A percentile compares a stretch with the other conserved stretches of the same genome.
Conservation (phyloP, 2,329 filamentous ascomycete genomes). For the Scedosporium apiospermum region DNA sequence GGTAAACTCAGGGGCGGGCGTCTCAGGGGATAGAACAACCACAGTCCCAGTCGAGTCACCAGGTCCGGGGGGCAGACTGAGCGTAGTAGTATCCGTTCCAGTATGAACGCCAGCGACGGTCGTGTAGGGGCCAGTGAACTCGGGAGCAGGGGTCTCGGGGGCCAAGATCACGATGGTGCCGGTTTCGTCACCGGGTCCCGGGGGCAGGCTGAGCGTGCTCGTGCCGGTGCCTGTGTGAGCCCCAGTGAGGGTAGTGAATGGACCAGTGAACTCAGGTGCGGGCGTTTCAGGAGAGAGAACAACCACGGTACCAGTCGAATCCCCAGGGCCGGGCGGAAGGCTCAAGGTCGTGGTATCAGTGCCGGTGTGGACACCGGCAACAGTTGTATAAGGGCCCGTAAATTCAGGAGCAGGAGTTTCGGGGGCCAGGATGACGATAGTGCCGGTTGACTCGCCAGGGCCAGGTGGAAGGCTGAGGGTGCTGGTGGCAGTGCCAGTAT, state of each 20-base stretch:
- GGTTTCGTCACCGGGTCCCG: neutral
- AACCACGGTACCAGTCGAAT: slow-evolving; percentile 5
- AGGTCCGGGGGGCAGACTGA: neutral
- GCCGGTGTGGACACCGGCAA: neutral
- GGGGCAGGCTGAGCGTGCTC: too few species aligned
- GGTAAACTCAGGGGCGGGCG: neutral
- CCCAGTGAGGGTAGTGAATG: slow-evolving; percentile 7
- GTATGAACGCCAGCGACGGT: slow-evolving; percentile 5
- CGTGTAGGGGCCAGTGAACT: neutral
- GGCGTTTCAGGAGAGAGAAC: slow-evolving; percentile 4
- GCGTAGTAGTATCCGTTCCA: neutral
- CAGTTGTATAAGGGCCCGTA: slow-evolving; percentile 6
- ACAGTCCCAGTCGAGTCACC: neutral
- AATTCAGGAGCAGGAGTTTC: neutral
- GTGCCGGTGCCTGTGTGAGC: neutral
- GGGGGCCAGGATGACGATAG: slow-evolving; percentile 5
- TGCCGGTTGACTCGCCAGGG: neutral
- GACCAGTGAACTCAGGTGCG: slow-evolving; percentile 1
- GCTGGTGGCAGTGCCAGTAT: neutral
- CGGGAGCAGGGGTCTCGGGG: neutral
- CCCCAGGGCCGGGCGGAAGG: neutral
- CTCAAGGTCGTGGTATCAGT: slow-evolving; percentile 3
- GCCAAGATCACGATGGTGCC: too few species aligned
- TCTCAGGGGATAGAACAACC: neutral
- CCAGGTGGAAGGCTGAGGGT: slow-evolving; percentile 5